A percentile compares a stretch with the other conserved stretches of the same genome.
Conservation (phyloP, 2,329 filamentous ascomycete genomes). For the Eurotiales sp. region DNA sequence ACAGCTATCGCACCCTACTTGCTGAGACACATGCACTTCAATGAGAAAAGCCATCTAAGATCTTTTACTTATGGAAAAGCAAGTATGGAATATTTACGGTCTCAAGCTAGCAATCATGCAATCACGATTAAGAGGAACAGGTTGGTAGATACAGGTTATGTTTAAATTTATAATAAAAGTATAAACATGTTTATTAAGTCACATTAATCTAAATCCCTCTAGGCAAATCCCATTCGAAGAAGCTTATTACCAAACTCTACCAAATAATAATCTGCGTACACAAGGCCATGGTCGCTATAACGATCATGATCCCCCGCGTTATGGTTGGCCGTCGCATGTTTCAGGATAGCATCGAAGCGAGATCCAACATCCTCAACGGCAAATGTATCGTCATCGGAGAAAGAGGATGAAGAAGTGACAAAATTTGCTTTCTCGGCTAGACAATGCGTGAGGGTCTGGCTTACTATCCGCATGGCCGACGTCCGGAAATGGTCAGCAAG, state of each 20-base stretch:
- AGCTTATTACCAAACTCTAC: conserved; percentile 38
- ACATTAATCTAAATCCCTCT: no score
- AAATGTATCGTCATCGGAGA: background rate
- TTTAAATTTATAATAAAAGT: no score
- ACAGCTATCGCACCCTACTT: no score
- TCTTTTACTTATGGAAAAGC: no score
- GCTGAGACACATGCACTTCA: no score
- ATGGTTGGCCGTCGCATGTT: conserved; percentile 38
- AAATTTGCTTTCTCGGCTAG: conserved; percentile 3
- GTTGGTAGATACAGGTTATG: no score
- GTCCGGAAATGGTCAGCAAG: conserved; percentile 10
- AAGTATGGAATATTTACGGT: no score
- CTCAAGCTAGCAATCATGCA: no score
- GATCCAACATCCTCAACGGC: conserved; percentile 23
- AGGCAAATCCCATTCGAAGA: no score
- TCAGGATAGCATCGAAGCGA: conserved; percentile 34
- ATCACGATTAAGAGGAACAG: no score
- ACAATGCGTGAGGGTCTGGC: conserved; percentile 10
- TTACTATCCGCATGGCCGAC: conserved; percentile 14
- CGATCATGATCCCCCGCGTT: conserved; percentile 35
- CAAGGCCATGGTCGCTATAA: conserved; percentile 39
- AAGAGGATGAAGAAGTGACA: background rate
- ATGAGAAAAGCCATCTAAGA: no score
- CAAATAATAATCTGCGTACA: conserved; percentile 43
- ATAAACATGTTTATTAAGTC: no score